Evolutionary conservation across 1,284 basidiomycete species (phyloP), one percentile per base, ranked within the genome.

Genomic region (Sporisorium graminicola): DNA sequence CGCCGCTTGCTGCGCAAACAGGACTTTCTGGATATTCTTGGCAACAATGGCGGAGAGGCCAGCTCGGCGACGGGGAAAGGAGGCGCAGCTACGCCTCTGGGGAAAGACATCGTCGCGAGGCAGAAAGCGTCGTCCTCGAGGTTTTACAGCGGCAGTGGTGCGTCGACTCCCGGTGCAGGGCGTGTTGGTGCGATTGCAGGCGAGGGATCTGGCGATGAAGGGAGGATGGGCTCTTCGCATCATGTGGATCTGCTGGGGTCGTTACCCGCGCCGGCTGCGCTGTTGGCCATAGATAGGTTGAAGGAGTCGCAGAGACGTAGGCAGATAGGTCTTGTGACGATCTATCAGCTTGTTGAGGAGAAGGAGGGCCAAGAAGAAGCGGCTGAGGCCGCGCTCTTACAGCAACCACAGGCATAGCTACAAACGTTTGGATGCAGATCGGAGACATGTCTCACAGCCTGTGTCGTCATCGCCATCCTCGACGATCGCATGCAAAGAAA

Each of bases 101-200:
- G 59, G 10, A 72, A 58, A 24, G 56, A 72, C n/a, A 20, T 61
- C 6, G 33, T 66, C 31, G 63, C 69, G 20, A 51, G 64, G 31
- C 69, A 60, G 20, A 63, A 60, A 31, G 60, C 49, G 22, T 46
- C 42, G 13, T 53, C 49, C 20, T 51, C 58, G 20, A 29, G 61
- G 14, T 75, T 75, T 47, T 75, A 75, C 33, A 70, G 63, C 27
- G 73, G 73, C 3, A 75, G 73, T 40, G 73, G 73, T 2, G 73
- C 67, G 13, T 64, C 59, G 5, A 75, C 73, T 6, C 73, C 73
- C 3, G 70, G 70, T 22, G 59, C 70, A 20, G 44, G 35, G 29
- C 52, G 68, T 10, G 44, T 35, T 2, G 58, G 40, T 4, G 50
- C 20, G 9, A 46, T 31, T 40, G 51, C 9, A 12, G 44, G 16